phyloP scores from a whole-genome alignment of 768 basidiomycete species.

The Auriscalpium microsporum region DNA sequence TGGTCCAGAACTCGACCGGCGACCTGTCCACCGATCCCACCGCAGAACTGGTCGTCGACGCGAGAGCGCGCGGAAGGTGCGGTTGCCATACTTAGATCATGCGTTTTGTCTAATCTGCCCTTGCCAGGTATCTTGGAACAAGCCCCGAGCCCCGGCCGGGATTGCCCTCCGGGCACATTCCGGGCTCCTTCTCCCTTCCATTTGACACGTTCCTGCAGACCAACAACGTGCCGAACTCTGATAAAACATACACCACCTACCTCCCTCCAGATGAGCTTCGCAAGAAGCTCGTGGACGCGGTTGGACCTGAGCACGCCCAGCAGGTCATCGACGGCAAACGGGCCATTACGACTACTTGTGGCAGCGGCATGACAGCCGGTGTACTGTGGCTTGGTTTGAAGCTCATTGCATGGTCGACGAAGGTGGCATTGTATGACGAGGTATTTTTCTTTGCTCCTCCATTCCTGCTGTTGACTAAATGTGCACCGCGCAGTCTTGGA shows the following conservation, averaged over 20 bases:
- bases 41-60: slow-evolving; percentile 77
- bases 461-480: slow-evolving; percentile 2
- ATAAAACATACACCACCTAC: slow-evolving; percentile 32
- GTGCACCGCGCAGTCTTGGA: slow-evolving; percentile 71
- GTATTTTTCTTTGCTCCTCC: slow-evolving; percentile 34
- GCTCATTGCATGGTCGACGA: slow-evolving; percentile 45
- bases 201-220: slow-evolving; percentile 64
- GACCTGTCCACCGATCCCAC: slow-evolving; percentile 34
- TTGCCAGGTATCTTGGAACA: slow-evolving; percentile 61
- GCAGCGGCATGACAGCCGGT: slow-evolving; percentile 97
- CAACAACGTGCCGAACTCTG: slow-evolving; percentile 27
- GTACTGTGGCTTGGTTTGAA: slow-evolving; percentile 90
- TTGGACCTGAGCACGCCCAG: slow-evolving; percentile 52
- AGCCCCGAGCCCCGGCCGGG: slow-evolving; percentile 87
- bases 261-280: slow-evolving; percentile 50
- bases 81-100: neutral
- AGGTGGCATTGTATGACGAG: slow-evolving; percentile 86
- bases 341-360: slow-evolving; percentile 70
- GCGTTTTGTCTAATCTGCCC: slow-evolving; percentile 4
- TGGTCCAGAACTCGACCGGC: slow-evolving; percentile 59
- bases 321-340: slow-evolving; percentile 52
- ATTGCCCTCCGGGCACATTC: slow-evolving; percentile 88
- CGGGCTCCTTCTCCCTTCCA: slow-evolving; percentile 75
- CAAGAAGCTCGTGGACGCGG: slow-evolving; percentile 47
- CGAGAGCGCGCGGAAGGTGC: slow-evolving; percentile 75